Evolutionary conservation across 805 yeast species (phyloP), one percentile per base, ranked within the genome.

Genomic region (Debaryomyces hansenii): DNA sequence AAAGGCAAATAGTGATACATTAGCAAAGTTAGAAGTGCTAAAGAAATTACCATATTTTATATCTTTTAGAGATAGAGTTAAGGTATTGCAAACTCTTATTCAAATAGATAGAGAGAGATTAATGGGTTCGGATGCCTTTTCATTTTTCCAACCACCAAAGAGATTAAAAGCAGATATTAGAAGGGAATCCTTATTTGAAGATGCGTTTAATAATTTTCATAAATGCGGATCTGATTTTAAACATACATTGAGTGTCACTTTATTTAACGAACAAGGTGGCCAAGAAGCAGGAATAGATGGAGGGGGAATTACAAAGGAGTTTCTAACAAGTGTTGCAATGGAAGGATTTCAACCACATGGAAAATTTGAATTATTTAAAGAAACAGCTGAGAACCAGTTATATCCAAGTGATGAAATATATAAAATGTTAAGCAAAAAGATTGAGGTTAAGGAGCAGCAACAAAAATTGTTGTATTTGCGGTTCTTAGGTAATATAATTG

Each of bases 201-300:
- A 90, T 67, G 91, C 96, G 0, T 87, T 73, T 59, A 68, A 74
- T 1, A 74, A 73, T 5, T 85, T 85, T 57, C 76, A 78, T 28
- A 64, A 69, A 2, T 55, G 58, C 8, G 89, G 90, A 0, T 57
- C 70, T 1, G 67, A 68, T 4, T 78, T 91, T 61, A 90, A 87
- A 56, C 59, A 75, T 7, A 74, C 72, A 31, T 63, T 91, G 8
- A 69, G 78, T 1, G 90, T 94, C 1, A 75, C 76, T 12, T 90
- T 94, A 59, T 70, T 71, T 32, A 87, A 88, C 56, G 79, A 85
- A 46, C 80, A 83, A 66, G 96, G 91, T 1, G 70, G 69, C 12
- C 78, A 72, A 31, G 98, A 92, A 61, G 90, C 84, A 0, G 99
- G 99, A 1, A 85, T 92, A 37, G 99, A 92, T 63, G 99, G 99